Evolutionary conservation across 495 filamentous ascomycete genomes (phyloP).

Genomic region (Xylaria flabelliformis): DNA sequence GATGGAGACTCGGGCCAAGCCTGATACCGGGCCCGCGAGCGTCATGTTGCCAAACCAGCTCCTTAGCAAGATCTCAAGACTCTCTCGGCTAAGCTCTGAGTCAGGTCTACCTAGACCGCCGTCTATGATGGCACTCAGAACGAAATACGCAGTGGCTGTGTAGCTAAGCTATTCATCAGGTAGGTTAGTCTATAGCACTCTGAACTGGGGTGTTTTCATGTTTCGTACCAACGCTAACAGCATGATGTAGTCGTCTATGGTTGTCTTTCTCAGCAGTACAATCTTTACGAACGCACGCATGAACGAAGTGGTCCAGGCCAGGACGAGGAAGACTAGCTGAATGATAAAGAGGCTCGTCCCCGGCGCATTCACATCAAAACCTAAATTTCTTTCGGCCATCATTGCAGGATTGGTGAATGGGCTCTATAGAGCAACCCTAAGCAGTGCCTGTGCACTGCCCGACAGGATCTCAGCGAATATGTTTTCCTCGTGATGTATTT

Average conservation of each 20-base stretch:
- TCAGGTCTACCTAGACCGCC: constrained; percentile 17
- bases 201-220: not conserved
- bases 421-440: not conserved
- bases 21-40: constrained; percentile 45
- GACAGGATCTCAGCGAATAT: not conserved
- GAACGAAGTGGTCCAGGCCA: constrained; percentile 33
- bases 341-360: constrained; percentile 36
- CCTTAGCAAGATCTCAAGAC: constrained; percentile 29
- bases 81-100: constrained; percentile 7
- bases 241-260: constrained; percentile 41
- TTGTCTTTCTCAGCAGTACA: constrained; percentile 31
- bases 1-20: constrained; percentile 48
- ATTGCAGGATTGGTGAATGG: not conserved
- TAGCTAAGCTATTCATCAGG: constrained; percentile 22
- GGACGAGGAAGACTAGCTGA: constrained; percentile 34
- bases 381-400: constrained; percentile 22
- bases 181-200: not conserved
- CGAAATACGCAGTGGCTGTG: constrained; percentile 28
- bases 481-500: not conserved
- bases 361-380: constrained; percentile 32
- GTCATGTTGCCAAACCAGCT: constrained; percentile 44
- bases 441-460: not conserved
- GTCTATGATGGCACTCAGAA: constrained; percentile 16
- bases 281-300: constrained; percentile 36
- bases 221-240: constrained; percentile 36